phyloP scores from a whole-genome alignment of 139 green algal genomes.

The Dunaliella primolecta region DNA sequence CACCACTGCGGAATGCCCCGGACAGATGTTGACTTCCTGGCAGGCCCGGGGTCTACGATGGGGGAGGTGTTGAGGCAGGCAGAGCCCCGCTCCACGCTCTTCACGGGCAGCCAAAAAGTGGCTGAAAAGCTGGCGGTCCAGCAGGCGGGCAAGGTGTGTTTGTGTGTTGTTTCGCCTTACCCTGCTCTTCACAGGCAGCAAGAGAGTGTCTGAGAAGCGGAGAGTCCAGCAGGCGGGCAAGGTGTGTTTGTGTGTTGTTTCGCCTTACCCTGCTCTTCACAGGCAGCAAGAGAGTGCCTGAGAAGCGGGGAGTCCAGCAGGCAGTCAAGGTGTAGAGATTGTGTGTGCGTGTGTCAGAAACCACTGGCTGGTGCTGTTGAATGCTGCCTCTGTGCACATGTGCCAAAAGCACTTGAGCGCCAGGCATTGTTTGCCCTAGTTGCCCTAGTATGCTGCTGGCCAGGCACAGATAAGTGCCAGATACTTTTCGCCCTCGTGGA shows the following conservation, averaged over 20 bases:
- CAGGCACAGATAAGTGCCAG: too few species aligned
- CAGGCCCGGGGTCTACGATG: slow-evolving; percentile 72
- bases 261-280: slow-evolving; percentile 86
- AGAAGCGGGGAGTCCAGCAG: slow-evolving; percentile 75
- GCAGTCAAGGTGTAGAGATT: slow-evolving; percentile 66
- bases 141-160: slow-evolving; percentile 71
- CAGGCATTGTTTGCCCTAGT: too few species aligned
- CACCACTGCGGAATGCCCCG: slow-evolving; percentile 83
- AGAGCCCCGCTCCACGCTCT: slow-evolving; percentile 83
- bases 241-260: slow-evolving; percentile 50
- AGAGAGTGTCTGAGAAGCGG: slow-evolving; percentile 79
- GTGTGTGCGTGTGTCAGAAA: not conserved
- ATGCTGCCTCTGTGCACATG: too few species aligned
- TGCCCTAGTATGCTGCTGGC: too few species aligned
- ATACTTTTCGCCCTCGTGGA: too few species aligned
- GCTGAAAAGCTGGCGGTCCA: slow-evolving; percentile 78
- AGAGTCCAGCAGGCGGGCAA: slow-evolving; percentile 70
- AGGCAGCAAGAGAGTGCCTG: slow-evolving; percentile 72
- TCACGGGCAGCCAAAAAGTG: slow-evolving; percentile 85
- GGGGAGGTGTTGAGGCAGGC: slow-evolving; percentile 66
- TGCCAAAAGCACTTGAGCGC: too few species aligned
- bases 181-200: slow-evolving; percentile 92
- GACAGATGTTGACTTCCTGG: slow-evolving; percentile 83
- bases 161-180: not conserved
- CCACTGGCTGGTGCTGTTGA: not conserved